Evolutionary conservation across 768 basidiomycete genomes (phyloP), one percentile per base, ranked within the genome.

Genomic region (Suillus alpinus): DNA sequence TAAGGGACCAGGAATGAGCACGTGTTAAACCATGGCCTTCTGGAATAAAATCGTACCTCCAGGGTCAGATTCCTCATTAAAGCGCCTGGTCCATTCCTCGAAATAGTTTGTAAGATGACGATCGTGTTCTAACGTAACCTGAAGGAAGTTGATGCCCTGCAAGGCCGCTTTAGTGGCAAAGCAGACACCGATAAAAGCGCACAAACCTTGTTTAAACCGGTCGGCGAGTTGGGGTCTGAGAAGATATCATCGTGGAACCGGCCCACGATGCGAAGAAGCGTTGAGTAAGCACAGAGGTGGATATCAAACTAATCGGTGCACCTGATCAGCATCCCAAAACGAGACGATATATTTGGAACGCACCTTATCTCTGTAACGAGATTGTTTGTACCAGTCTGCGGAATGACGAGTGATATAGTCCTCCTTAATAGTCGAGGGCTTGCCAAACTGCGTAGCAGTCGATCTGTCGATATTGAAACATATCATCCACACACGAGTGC

Each of bases 391-490:
- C 90, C 90, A 93, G 44, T 89, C 85, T 37, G 79, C 80, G 6
- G 86, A 85, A 67, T 86, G 83, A 36, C 92, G 83, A 57, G 91
- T 84, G 64, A 89, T 85, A 59, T 82, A 88, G 69, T 95, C 92
- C 67, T 94, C 93, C 66, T 89, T 89, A 69, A 95, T 88, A 9
- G 92, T 93, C 13, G 87, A 88, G 2, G 93, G 92, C 73, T 94
- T 94, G 4, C 94, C 94, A 70, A 94, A 92, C 70, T 94, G 89
- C 2, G 90, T 94, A 2, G 92, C 88, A 3, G 89, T 88, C 31
- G 92, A 94, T 18, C 91, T 84, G 71, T 97, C 94, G 60, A 95
- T 72, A 69, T 92, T 92, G 76, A 89, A 94, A 71, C 92, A 95
- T 56, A 91, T 89, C 80, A 95, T 83, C 94, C 94, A 97, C 32